These are phyloP conservation scores for Dryadomyces sulphureus DNA, from an alignment of 2,329 filamentous ascomycete species.

Conservation along the genomic window DNA sequence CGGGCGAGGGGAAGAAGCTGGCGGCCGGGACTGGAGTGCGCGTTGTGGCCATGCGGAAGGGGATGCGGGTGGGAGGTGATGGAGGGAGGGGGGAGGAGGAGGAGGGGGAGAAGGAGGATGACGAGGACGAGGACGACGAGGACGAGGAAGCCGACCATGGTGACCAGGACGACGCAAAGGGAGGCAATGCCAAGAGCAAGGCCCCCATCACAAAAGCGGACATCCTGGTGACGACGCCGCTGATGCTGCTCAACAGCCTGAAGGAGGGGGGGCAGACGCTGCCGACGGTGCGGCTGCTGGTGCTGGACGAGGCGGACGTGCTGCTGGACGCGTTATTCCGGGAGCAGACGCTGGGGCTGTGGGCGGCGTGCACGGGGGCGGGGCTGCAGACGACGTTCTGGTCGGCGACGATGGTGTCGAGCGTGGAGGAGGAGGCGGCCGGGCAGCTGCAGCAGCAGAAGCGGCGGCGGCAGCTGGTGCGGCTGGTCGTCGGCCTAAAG, in stretches of 20 bases:
- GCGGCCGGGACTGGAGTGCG: constrained; percentile 56
- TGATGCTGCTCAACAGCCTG: constrained; percentile 63
- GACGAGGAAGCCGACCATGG: not conserved
- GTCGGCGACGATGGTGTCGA: constrained; percentile 95
- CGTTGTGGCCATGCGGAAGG: constrained; percentile 71
- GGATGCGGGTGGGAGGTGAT: constrained; percentile 48
- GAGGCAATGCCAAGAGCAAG: constrained; percentile 15
- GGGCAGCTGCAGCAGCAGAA: constrained; percentile 41
- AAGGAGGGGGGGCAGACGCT: constrained; percentile 28
- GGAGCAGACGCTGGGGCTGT: constrained; percentile 73
- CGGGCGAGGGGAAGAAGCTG: constrained; percentile 75
- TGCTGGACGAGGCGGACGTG: constrained; percentile 91
- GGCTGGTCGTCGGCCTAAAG: constrained; percentile 89
- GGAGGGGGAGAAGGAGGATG: constrained; percentile 14
- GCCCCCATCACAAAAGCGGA: constrained; percentile 51
- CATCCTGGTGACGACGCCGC: constrained; percentile 67
- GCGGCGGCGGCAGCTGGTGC: constrained; percentile 42
- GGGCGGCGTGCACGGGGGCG: constrained; percentile 60
- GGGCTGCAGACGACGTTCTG: constrained; percentile 68
- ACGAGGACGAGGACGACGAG: not conserved
- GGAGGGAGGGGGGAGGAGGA: constrained; percentile 23
- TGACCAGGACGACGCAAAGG: not conserved
- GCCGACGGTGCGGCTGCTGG: constrained; percentile 54
- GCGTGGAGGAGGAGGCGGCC: constrained; percentile 65
- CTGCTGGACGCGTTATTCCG: constrained; percentile 83